Evolutionary conservation across 1,139 yeast genomes (phyloP), one percentile per base, ranked within the genome.

Genomic region (Yamadazyma sp.): DNA sequence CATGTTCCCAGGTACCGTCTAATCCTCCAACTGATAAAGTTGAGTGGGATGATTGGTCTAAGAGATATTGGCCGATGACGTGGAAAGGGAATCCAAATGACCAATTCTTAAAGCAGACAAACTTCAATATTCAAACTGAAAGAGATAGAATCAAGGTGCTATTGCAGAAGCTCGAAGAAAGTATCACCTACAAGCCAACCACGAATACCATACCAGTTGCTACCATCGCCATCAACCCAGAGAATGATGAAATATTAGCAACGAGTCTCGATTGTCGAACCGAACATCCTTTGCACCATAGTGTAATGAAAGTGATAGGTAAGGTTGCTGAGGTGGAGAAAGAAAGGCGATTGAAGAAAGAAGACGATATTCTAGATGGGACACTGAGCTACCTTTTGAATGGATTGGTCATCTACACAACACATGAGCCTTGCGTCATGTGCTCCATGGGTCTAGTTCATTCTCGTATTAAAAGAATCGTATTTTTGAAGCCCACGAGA

Each of bases 341-440:
- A 15, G 48, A 53, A 7, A 58, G 69, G 27, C 56, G 80, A 31
- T 16, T 9, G 10, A 6, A 28, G 20, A 8, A 29, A 3, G 41
- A 43, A 4, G 49, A 50, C 28, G 33, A 39, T 46, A 29, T 29
- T 18, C 38, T 46, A 22, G 46, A 37, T 7, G 47, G 43, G 7
- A 44, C 47, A 17, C 44, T 42, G 42, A 64, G 64, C 15, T 94
- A 94, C 55, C 71, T 94, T 8, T 91, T 98, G 54, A 77, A 83
- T 34, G 77, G 81, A 42, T 74, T 81, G 48, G 81, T 86, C 45
- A 89, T 92, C 0, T 89, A 87, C 55, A 85, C 94, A 1, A 85
- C 96, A 0, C 96, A 89, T 56, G 98, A 94, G 58, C 99, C 98
- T 1, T 94, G 98, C 57, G 77, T 87, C 0, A 94, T 92, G 98